Evolutionary conservation across 352 stramenopile species (phyloP).

Genomic region (Phytophthora brassicae): DNA sequence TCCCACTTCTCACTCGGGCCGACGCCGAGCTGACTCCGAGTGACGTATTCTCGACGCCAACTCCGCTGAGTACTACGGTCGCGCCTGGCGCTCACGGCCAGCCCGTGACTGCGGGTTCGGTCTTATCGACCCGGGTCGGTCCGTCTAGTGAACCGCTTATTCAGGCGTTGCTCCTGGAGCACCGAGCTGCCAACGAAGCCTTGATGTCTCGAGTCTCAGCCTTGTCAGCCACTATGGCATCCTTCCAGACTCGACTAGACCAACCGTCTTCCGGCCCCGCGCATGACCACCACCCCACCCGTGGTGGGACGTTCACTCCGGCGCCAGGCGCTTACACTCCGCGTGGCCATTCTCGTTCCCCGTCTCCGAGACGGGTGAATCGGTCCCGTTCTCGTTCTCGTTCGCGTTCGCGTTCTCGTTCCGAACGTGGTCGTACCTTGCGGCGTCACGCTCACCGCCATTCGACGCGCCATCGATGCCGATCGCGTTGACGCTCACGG

Average conservation of each 20-base stretch:
- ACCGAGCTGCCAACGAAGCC: neutral
- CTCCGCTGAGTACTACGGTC: neutral
- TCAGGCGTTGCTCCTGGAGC: neutral
- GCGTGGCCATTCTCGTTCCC: neutral
- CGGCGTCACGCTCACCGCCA: neutral
- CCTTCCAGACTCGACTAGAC: neutral
- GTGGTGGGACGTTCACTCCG: no score
- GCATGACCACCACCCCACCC: no score
- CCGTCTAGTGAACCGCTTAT: neutral
- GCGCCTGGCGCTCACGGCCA: neutral
- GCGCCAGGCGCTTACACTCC: neutral
- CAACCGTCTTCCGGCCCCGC: no score
- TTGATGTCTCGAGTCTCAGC: neutral
- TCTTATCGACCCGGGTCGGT: no score
- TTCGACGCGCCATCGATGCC: neutral
- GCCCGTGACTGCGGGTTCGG: no score
- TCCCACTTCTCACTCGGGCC: constrained; percentile 3
- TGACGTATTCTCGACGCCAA: neutral
- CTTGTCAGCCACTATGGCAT: neutral
- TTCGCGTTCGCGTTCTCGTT: no score
- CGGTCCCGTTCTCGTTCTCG: neutral
- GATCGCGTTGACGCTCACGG: neutral
- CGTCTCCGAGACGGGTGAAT: neutral
- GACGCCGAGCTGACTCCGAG: neutral
- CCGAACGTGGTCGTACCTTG: neutral